Base-by-base conservation (phyloP, 2,329 filamentous ascomycete species). In the Nannizziopsis arthrosporioides region DNA sequence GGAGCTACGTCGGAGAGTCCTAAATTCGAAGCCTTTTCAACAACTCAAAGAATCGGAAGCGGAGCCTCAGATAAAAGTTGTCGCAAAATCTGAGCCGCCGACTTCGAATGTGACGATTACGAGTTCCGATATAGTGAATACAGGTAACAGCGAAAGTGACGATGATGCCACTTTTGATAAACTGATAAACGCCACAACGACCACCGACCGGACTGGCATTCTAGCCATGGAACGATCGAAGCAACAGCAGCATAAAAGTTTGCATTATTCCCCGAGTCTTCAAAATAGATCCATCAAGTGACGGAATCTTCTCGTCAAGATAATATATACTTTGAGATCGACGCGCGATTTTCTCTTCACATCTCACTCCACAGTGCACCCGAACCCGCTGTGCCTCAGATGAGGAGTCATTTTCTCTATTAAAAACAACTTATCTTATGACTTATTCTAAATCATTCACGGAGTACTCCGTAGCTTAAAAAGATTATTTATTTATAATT, bases 151-250 rank as follows among this genome's bases (percentile, higher is more conserved):
- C 2, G 81, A 84, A 1, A 84, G 84, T 52, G 85, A 82, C 2
- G 84, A 61, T 14, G 75, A 70, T 8, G 83, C 92, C 47, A 84
- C 84, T 41, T 94, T 96, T 61, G 90, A 96, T 61, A 83, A 83
- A 55, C 93, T 98, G 64, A 94, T 95, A 60, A 80, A 89, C 57
- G 90, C 92, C 0, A 90, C 86, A 2, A 87, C 87, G 0, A 79
- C 93, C 14, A 95, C 89, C 0, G 90, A 95, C 63, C 78, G 83
- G 47, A 85, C 84, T 10, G 90, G 90, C 0, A 81, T 84, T 39
- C 69, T 73, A 36, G 75, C 78, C 1, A 80, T 78, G 56, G 73
- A 82, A 62, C 70, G 74, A 44, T 71, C 74, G 52, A 73, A 69
- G 32, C 39, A 49, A 30, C 47, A 46, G 36, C 46, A 40, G 39